Base-by-base conservation (phyloP, 2,329 filamentous ascomycete genomes). In the Colletotrichum karsti region DNA sequence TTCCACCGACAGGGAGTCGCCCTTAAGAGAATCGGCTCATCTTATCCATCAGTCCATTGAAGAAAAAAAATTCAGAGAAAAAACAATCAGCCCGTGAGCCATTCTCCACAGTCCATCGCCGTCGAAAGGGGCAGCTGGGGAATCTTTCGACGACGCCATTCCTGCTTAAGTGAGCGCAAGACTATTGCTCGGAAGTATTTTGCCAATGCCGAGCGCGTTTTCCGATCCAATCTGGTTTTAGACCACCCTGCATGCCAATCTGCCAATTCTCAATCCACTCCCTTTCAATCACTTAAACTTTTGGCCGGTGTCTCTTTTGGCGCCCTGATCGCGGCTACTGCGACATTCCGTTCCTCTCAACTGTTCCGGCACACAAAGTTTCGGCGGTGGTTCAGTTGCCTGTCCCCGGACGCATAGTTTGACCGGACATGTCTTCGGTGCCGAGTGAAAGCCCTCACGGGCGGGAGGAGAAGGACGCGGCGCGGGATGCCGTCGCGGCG, bases 211-310 rank as follows among this genome's bases (percentile, higher is more conserved):
- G 63, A 51, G 26, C 12, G n/a, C 37, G 55, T 28, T 61, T 59
- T 51, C 48, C 56, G 46, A 35, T 50, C 56, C 13, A 30, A 10
- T 41, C 15, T 55, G 24, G 54, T 39, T n/a, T n/a, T n/a, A n/a
- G n/a, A n/a, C n/a, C n/a, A n/a, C 56, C 55, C 39, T 65, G 48
- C 56, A 65, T 65, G 56, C 37, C 41, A 61, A 65, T 60, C 48
- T n/a, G n/a, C 37, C 42, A 8, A 20, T 13, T 30, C 46, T 37
- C n/a, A 15, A 57, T 42, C 53, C 44, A 41, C 35, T 51, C 41
- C 41, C 15, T 46, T 41, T 55, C 39, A 54, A 41, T 41, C 30
- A 55, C 50, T 48, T 37, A 50, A 42, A 48, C 57, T 22, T 50
- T 50, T 33, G 18, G 13, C n/a, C 46, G 9, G 0, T 18, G 22